Evolutionary conservation across 2,329 filamentous ascomycete species (phyloP), one percentile per base, ranked within the genome.

Genomic region (Neoarthrinium moseri): DNA sequence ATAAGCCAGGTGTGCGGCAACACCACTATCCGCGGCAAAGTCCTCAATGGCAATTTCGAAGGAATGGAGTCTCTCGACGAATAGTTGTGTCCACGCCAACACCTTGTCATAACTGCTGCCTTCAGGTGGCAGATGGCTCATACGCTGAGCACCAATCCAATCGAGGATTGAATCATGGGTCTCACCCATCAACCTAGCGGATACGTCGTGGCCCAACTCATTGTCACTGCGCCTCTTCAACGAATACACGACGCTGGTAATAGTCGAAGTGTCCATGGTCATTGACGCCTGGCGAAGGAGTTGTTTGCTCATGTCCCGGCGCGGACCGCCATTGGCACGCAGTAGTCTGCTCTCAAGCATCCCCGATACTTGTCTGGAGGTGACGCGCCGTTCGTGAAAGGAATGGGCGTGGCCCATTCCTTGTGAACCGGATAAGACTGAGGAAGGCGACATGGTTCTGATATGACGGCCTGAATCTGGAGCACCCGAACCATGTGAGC

Each of bases 101-200:
- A 68, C 67, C 45, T 67, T 69, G 48, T 70, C 68, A 41, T 69
- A 69, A 45, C 56, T 62, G 51, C 67, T 69, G 26, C 68, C 68
- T 47, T 69, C 66, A 0, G 66, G 58, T 0, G 68, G 68, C 15
- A 70, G 51, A 33, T 64, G 56, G 43, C 57, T 64, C 63, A 70
- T 62, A 13, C 68, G 64, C 52, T 69, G 57, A 8, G 55, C 43
- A 11, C 64, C 54, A 33, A 70, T 69, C 66, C 66, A 70, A 6
- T 68, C 65, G 3, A 60, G 37, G 4, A 66, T 49, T 3, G 56
- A 59, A 21, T 56, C 50, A 39, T 63, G 54, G 12, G 52, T 56
- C 15, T 49, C 50, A 43, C 51, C 57, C 33, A 60, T n/a, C 3
- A 65, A 55, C 39, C 52, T 55, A 13, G 58, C 54, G 5, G 60